phyloP scores from a whole-genome alignment of 2,329 filamentous ascomycete genomes.

The Cordyceps sp. region DNA sequence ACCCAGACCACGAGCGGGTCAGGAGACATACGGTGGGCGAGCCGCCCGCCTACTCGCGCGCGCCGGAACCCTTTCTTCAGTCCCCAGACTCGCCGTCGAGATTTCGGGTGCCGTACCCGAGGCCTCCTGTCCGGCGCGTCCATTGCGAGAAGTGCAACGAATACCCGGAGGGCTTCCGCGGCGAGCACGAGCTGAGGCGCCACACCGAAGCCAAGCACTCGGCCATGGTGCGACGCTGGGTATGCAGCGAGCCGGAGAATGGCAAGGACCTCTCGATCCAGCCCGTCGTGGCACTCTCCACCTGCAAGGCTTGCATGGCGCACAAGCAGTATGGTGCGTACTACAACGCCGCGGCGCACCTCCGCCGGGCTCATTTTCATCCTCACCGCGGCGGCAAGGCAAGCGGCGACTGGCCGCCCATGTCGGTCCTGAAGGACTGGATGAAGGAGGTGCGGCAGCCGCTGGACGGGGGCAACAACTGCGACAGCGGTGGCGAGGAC shows the following conservation, averaged over 20 bases:
- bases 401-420: constrained; percentile 41
- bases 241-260: constrained; percentile 33
- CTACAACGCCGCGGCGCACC: constrained; percentile 42
- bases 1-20: constrained; percentile 5
- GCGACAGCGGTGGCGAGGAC: constrained; percentile 32
- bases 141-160: constrained; percentile 66
- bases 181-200: constrained; percentile 69
- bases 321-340: constrained; percentile 42
- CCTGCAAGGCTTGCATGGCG: constrained; percentile 38
- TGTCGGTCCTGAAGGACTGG: constrained; percentile 41
- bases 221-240: constrained; percentile 35
- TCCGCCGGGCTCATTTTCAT: constrained; percentile 39
- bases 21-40: constrained; percentile 30
- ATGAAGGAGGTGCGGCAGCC: constrained; percentile 41
- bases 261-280: constrained; percentile 19
- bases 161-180: constrained; percentile 74
- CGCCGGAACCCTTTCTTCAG: constrained; percentile 20
- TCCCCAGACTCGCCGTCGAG: constrained; percentile 22
- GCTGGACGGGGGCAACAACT: constrained; percentile 26
- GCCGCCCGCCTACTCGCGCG: constrained; percentile 23
- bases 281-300: constrained; percentile 33
- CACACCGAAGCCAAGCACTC: constrained; percentile 46
- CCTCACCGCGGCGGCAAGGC: constrained; percentile 37
- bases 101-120: constrained; percentile 26
- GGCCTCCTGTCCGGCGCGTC: constrained; percentile 50